phyloP scores from a whole-genome alignment of 2,329 filamentous ascomycete genomes.

The Chrysoporthe austroafricana region DNA sequence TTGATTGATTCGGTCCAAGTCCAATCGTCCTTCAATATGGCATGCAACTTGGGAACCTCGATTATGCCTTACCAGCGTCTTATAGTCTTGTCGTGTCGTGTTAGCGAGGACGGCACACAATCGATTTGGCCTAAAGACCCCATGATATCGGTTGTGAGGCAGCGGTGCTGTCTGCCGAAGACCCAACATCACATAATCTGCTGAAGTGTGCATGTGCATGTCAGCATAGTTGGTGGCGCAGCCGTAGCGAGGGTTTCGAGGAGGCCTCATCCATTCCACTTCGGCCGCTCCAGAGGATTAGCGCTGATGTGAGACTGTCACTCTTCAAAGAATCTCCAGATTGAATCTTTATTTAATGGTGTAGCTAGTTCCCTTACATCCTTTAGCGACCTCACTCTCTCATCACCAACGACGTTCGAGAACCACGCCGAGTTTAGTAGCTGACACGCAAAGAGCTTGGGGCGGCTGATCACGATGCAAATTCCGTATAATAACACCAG shows the following conservation, averaged over 20 bases:
- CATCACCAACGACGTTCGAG: neutral
- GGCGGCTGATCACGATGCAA: slow-evolving; percentile 6
- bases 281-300: neutral
- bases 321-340: neutral
- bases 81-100: too few species aligned
- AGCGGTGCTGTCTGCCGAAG: neutral
- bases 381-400: neutral
- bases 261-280: slow-evolving; percentile 1
- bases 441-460: neutral
- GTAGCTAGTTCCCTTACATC: neutral
- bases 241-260: neutral
- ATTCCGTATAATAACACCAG: slow-evolving; percentile 15
- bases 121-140: neutral
- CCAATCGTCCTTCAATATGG: too few species aligned
- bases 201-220: neutral
- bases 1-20: too few species aligned
- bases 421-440: neutral
- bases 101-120: too few species aligned
- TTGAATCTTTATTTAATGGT: neutral
- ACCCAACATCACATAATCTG: neutral
- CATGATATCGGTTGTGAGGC: neutral
- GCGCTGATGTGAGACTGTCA: neutral
- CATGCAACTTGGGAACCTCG: too few species aligned
- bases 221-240: neutral
- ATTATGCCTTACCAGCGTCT: too few species aligned